Conservation (phyloP, 805 yeast species). For the Candida cerambycidarum region DNA sequence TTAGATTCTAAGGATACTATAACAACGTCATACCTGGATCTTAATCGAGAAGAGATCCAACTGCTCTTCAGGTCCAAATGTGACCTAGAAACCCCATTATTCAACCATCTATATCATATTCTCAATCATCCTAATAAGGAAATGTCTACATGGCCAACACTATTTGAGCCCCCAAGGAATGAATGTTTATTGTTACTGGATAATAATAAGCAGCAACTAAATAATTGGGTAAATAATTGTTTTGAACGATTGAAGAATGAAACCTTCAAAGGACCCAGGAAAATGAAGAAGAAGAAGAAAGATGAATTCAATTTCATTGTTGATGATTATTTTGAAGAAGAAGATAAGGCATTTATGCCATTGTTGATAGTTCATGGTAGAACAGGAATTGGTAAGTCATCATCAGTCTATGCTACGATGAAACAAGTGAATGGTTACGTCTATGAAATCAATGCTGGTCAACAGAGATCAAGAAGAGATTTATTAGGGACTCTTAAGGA, state of each 20-base stretch:
- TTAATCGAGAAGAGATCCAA: not conserved
- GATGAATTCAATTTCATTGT: slow-evolving; percentile 36
- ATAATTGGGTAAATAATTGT: slow-evolving; percentile 42
- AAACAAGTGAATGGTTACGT: slow-evolving; percentile 65
- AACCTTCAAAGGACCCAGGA: slow-evolving; percentile 33
- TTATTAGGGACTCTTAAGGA: slow-evolving; percentile 67
- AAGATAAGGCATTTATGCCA: slow-evolving; percentile 53
- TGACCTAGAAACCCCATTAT: slow-evolving; percentile 5
- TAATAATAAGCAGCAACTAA: slow-evolving; percentile 22
- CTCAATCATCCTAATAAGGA: not conserved
- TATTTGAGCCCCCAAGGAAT: slow-evolving; percentile 40
- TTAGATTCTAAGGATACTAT: too few relatives aligned
- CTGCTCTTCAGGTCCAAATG: not conserved
- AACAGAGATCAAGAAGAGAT: slow-evolving; percentile 69
- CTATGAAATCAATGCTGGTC: slow-evolving; percentile 79
- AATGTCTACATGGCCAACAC: slow-evolving; percentile 40
- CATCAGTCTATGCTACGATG: slow-evolving; percentile 67
- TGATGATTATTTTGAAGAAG: slow-evolving; percentile 26
- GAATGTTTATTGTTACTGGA: slow-evolving; percentile 34
- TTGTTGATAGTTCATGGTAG: slow-evolving; percentile 68
- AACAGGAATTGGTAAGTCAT: slow-evolving; percentile 75
- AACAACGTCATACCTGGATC: too few relatives aligned
- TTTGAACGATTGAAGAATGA: slow-evolving; percentile 34
- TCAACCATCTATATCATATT: not conserved
- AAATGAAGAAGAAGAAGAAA: slow-evolving; percentile 25